phyloP scores from a whole-genome alignment of 306 rosid genomes.

The Fagus crenata region DNA sequence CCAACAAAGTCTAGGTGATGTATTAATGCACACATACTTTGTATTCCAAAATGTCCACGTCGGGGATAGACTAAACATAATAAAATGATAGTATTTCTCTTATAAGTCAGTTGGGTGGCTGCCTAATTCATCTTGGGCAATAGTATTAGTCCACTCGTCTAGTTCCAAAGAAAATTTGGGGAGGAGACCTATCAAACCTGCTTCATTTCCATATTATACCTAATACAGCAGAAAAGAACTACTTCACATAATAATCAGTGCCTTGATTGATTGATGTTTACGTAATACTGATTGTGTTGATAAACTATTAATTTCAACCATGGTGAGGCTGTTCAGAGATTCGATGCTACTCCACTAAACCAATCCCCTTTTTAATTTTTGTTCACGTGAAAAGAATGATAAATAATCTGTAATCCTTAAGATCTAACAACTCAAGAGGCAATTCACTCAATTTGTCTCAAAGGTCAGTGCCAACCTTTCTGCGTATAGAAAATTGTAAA shows the following conservation, averaged over 20 bases:
- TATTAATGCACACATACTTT: background rate
- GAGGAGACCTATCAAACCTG: constrained; percentile 42
- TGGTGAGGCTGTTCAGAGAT: background rate
- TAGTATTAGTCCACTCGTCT: too few relatives aligned
- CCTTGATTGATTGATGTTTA: constrained; percentile 48
- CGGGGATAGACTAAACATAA: constrained; percentile 5
- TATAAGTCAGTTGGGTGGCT: constrained; percentile 42
- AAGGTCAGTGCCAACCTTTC: too few relatives aligned
- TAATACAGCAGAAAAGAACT: constrained; percentile 10
- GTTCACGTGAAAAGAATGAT: too few relatives aligned
- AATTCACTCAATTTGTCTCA: too few relatives aligned
- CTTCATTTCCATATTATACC: constrained; percentile 31
- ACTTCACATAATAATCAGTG: constrained; percentile 22
- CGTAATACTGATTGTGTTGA: constrained; percentile 4
- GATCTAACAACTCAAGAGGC: too few relatives aligned
- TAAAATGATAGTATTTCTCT: constrained; percentile 4
- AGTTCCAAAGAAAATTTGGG: constrained; percentile 5
- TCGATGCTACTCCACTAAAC: too few relatives aligned
- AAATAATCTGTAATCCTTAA: too few relatives aligned
- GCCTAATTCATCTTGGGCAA: constrained; percentile 46
- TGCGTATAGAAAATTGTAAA: too few relatives aligned
- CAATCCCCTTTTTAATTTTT: too few relatives aligned
- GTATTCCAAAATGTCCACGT: background rate
- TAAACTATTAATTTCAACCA: constrained; percentile 1
- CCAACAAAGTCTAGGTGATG: background rate